phyloP scores from a whole-genome alignment of 345 rosid species.

The Crucihimalaya himalaica region DNA sequence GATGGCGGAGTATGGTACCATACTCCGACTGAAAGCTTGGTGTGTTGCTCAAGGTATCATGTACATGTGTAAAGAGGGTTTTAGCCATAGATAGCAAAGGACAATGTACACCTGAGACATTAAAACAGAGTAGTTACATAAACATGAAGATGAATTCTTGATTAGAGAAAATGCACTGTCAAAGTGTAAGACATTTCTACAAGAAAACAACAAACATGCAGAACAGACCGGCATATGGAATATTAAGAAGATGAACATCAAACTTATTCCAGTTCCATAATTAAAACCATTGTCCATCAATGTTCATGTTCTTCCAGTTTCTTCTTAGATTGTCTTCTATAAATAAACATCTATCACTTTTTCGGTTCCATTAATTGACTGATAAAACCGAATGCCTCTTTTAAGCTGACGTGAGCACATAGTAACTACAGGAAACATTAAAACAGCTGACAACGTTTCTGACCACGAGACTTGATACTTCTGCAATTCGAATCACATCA shows the following conservation, averaged over 20 bases:
- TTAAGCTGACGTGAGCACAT: background rate
- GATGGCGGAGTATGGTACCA: constrained; percentile 75
- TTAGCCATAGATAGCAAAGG: constrained; percentile 72
- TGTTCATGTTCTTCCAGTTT: constrained; percentile 23
- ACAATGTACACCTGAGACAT: constrained; percentile 54
- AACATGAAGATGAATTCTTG: constrained; percentile 16
- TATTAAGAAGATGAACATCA: constrained; percentile 15
- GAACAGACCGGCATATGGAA: constrained; percentile 13
- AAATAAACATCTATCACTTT: constrained; percentile 8
- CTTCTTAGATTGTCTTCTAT: constrained; percentile 22
- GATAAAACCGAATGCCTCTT: background rate
- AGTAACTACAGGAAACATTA: constrained; percentile 6
- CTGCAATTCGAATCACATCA: constrained; percentile 50
- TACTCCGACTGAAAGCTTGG: constrained; percentile 88
- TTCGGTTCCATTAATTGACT: background rate
- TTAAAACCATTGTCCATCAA: constrained; percentile 9
- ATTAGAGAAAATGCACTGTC: constrained; percentile 13
- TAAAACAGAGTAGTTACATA: constrained; percentile 17
- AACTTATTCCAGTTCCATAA: constrained; percentile 2
- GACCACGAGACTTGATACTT: constrained; percentile 31
- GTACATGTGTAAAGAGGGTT: constrained; percentile 65
- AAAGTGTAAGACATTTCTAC: constrained; percentile 15
- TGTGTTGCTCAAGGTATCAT: constrained; percentile 67
- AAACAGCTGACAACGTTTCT: background rate
- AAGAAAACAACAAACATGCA: constrained; percentile 13